Percentiles rank a stretch among this genome's conserved stretches.
Conservation (phyloP, 768 basidiomycete genomes). For the Daedalea quercina region DNA sequence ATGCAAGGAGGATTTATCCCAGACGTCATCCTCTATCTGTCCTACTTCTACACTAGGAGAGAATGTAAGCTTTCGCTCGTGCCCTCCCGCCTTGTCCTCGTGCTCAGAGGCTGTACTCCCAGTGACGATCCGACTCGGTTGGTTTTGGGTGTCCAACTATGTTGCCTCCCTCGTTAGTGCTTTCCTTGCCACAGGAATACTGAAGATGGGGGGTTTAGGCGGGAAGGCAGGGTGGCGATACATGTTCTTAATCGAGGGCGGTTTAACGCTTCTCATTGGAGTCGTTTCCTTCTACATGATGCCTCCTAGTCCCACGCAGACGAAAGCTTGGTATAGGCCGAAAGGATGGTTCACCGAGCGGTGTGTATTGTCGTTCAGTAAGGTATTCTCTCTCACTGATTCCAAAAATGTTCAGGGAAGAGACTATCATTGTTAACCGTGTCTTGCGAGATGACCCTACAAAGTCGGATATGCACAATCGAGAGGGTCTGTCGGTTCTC, state of each 20-base stretch:
- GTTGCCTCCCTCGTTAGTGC: conserved; percentile 46
- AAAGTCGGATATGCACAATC: conserved; percentile 67
- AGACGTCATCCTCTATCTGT: conserved; percentile 57
- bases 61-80: conserved; percentile 35
- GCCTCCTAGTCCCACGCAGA: conserved; percentile 60
- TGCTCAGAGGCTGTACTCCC: background rate
- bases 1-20: conserved; percentile 62
- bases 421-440: conserved; percentile 56
- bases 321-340: conserved; percentile 50
- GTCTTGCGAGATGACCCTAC: conserved; percentile 61
- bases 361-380: conserved; percentile 17
- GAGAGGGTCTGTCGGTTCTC: conserved; percentile 46
- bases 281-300: conserved; percentile 48
- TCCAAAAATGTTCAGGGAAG: conserved; percentile 36
- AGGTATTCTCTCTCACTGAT: background rate
- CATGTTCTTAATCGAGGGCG: conserved; percentile 50
- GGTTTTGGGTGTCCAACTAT: conserved; percentile 63
- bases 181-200: conserved; percentile 60
- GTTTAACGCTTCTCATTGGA: conserved; percentile 44
- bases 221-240: conserved; percentile 56
- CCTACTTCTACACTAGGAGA: conserved; percentile 55
- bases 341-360: conserved; percentile 62
- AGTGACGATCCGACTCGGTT: conserved; percentile 63
- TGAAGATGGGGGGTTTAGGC: conserved; percentile 43
- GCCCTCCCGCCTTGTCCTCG: background rate